Base-by-base conservation (phyloP, 2,329 filamentous ascomycete genomes). In the Cercospora brassicicola region DNA sequence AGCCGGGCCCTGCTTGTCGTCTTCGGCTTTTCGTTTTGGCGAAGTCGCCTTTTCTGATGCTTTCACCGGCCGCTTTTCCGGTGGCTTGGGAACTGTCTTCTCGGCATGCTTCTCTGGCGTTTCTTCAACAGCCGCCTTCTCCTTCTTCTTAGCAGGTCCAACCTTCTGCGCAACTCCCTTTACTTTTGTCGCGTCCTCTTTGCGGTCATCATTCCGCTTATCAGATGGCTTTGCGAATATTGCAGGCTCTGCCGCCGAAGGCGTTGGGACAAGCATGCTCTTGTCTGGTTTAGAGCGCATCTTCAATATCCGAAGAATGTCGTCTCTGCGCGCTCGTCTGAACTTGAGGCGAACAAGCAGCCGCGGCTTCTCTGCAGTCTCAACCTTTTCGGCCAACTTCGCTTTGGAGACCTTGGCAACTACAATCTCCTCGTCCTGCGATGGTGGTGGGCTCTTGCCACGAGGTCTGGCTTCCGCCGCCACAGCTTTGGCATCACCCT, bases 151-250 rank as follows among this genome's bases (percentile, higher is more conserved):
- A 31, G 51, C 63, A 11, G 73, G 73, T 9, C 71, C 72, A 36
- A 77, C 64, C 53, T 74, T 76, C 62, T 76, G 75, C 10, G 76
- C 75, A n/a, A 76, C 75, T 10, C 76, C 76, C 62, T 76, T 76
- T 0, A 68, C 69, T 11, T 68, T 71, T 62, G 67, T 53, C 60
- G 65, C 36, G 18, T 67, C 65, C 20, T 70, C 66, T 39, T 70
- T 69, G 15, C 64, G 68, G 36, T 68, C 68, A 10, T 64, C 69
- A 36, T 61, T 69, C 10, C 28, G 68, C 62, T 66, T 68, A 51
- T 70, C 69, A 9, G 33, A 39, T 10, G 67, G 10, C 45, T 70
- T 70, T 3, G 55, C 59, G 10, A 59, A 53, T 13, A 31, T 51
- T 33, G 66, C 64, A 23, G 68, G 60, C 11, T 69, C 67, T 31